Base-by-base conservation (phyloP, 495 filamentous ascomycete genomes). In the Delitschia confertaspora region DNA sequence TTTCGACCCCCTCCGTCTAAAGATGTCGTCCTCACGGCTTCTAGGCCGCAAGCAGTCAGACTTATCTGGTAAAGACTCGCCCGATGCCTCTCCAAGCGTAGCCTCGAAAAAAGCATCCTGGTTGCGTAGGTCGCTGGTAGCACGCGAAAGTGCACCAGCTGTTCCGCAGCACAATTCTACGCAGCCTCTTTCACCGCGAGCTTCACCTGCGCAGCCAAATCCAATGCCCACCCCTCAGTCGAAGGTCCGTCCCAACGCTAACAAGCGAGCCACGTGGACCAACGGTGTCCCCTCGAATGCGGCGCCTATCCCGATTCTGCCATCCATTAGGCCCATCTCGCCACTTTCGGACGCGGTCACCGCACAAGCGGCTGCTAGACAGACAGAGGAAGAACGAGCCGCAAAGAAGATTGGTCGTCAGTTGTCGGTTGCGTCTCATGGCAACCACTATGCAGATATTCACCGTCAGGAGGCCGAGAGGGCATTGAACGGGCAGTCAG, bases 291-390 rank as follows among this genome's bases (percentile, higher is more conserved):
- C 71, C 11, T 76, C 81, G 4, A 93, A 83, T 58, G 83, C 80
- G 22, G 89, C 91, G 29, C 93, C 93, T 4, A 99, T 99, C 80
- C 91, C 87, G 14, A 99, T 99, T 47, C 69, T 99, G 27, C 93
- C 93, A 14, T 94, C 93, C 5, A 96, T 99, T 38, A 79, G 83
- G 33, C 93, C 93, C 14, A 86, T 96, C 16, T 95, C 91, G 6
- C 91, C 91, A 16, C 62, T 99, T 29, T 93, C 88, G 3, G 85
- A 93, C 60, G 78, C 84, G 13, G 86, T 95, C 16, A 94, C 84
- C 21, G 93, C 89, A 1, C 88, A 95, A 64, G 88, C 84, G 17
- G 76, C 75, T 30, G 68, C 66, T 2, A 55, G 69, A 21, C 52
- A 55, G 17, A 70, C 74, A 33, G 62, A 67, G 32, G 77, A 82